Evolutionary conservation across 306 rosid species (phyloP), one percentile per base, ranked within the genome.

Genomic region (Astragalus membranaceus): DNA sequence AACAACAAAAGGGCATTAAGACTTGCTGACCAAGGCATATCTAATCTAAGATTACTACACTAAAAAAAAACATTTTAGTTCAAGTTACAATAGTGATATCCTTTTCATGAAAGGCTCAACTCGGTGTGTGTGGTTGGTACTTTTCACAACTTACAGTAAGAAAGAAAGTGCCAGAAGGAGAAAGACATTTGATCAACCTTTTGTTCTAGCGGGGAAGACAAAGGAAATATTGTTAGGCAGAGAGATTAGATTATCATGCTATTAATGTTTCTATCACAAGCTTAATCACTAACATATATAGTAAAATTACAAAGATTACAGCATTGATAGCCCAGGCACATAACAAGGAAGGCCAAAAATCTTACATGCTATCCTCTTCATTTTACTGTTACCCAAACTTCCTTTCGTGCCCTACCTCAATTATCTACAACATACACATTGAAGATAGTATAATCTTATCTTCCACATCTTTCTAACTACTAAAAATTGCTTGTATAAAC

Each of bases 121-220:
- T 59, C 56, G 11, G 70, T 14, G 56, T 46, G 46, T 53, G 16
- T 73, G 71, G 80, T 77, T 61, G 82, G 77, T 78, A 73, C 54
- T 32, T 50, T 67, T 81, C 85, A 63, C 67, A 77, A 68, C 82
- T 59, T 39, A 59, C 64, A 64, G 53, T 72, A 43, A 74, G 73
- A 17, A 39, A 67, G 66, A 64, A 64, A 57, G 69, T 46, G 26
- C 49, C 39, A 62, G 58, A 62, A 33, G 36, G 77, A 81, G 42
- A 55, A 63, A 1, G 85, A 81, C 82, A 57, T 70, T 49, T 63
- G 41, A 69, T 72, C 85, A 29, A 69, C 74, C 77, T 42, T 48
- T 67, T 48, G 44, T 77, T 77, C 41, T 61, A 17, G 15, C 8
- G 3, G 52, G 7, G 26, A 67, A 77, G 52, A 61, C 59, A 64